phyloP scores from a whole-genome alignment of 495 filamentous ascomycete genomes.

The Penicillium antarcticum region DNA sequence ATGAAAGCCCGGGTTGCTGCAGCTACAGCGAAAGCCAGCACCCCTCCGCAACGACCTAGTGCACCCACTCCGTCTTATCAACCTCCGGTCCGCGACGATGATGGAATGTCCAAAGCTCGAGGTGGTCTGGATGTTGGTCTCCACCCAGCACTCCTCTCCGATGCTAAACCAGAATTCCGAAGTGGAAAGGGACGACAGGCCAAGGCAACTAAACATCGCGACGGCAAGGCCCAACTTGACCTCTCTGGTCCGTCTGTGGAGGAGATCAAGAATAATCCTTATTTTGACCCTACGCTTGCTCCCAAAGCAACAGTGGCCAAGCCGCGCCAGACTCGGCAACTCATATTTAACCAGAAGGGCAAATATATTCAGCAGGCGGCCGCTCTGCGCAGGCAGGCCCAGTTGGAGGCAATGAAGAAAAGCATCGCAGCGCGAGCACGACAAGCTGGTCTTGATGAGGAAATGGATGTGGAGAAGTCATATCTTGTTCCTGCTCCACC shows the following conservation, averaged over 20 bases:
- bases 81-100: conserved; percentile 45
- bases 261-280: conserved; percentile 73
- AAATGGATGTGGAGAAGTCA: conserved; percentile 81
- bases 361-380: conserved; percentile 95
- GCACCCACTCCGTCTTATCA: conserved; percentile 37
- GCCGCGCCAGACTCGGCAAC: conserved; percentile 64
- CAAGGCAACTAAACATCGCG: conserved; percentile 58
- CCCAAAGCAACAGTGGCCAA: conserved; percentile 60
- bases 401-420: conserved; percentile 90
- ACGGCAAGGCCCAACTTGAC: conserved; percentile 63
- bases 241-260: conserved; percentile 66
- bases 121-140: conserved; percentile 87
- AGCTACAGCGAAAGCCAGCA: conserved; percentile 60
- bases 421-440: conserved; percentile 81
- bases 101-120: conserved; percentile 47
- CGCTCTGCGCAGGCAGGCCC: conserved; percentile 79
- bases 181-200: conserved; percentile 54
- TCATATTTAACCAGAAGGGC: conserved; percentile 92
- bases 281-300: conserved; percentile 73
- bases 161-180: conserved; percentile 61
- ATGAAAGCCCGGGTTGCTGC: conserved; percentile 83
- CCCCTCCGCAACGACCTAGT: conserved; percentile 35
- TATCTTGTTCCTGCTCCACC: conserved; percentile 81
- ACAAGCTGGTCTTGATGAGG: conserved; percentile 87
- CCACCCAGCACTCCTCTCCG: conserved; percentile 80